These are phyloP conservation scores for Thermothelomyces thermophilus DNA, from an alignment of 2,329 filamentous ascomycete genomes.

Conservation along the genomic window DNA sequence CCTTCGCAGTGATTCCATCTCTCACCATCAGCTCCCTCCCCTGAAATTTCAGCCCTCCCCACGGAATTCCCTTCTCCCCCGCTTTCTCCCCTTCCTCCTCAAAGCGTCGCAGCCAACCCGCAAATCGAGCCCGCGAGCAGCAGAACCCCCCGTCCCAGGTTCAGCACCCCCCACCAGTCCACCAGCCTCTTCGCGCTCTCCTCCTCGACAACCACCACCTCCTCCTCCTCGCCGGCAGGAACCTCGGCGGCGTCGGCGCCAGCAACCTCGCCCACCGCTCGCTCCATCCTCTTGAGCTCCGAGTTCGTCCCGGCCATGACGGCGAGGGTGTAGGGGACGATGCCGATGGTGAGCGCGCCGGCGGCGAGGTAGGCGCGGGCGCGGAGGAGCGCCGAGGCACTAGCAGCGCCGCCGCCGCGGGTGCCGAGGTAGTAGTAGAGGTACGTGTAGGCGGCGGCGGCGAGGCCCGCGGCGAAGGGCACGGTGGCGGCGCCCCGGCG, in stretches of 20 bases:
- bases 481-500: conserved; percentile 34
- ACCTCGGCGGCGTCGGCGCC: conserved; percentile 23
- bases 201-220: conserved; percentile 31
- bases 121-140: conserved; percentile 22
- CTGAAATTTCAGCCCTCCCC: no score
- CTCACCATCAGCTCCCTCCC: no score
- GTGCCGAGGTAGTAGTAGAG: conserved; percentile 28
- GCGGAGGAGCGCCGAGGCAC: neutral
- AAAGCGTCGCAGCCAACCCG: conserved; percentile 28
- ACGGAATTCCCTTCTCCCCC: neutral
- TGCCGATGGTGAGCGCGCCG: conserved; percentile 37
- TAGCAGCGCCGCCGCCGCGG: neutral
- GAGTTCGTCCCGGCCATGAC: conserved; percentile 43
- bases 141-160: conserved; percentile 33
- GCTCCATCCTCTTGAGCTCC: conserved; percentile 39
- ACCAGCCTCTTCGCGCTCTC: conserved; percentile 42
- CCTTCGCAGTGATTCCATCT: no score
- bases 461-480: conserved; percentile 34
- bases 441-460: conserved; percentile 37
- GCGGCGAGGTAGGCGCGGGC: conserved; percentile 30
- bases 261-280: conserved; percentile 28
- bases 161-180: conserved; percentile 49
- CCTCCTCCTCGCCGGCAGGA: no score
- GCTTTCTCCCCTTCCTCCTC: neutral
- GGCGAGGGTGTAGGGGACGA: conserved; percentile 46